Base-by-base conservation (phyloP, 2,329 filamentous ascomycete species). In the Claviceps paspali region DNA sequence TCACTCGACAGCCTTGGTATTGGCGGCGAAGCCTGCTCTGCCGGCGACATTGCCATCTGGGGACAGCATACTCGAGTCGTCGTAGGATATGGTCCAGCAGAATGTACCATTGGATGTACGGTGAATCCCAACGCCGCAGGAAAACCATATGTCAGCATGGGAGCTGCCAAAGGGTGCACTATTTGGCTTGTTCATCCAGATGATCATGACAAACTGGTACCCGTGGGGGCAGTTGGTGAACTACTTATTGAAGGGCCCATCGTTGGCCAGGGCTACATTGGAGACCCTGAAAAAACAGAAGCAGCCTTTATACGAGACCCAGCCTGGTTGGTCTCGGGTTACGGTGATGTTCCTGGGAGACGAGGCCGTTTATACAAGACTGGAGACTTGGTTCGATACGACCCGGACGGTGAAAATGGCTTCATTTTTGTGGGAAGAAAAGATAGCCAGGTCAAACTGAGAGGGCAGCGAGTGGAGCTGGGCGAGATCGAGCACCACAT, bases 391-490 rank as follows among this genome's bases (percentile, higher is more conserved):
- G 64, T 54, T 3, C 52, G 52, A 26, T 64, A 64, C 22, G 48
- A 59, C 23, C 48, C 49, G 2, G 44, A 49, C 21, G 47, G 36
- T 8, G 34, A 36, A 23, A 28, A 46, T 2, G 47, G 49, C 17
- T 47, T 69, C 7, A 43, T 57, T 1, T 67, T 63, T 38, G 47
- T 67, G 33, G 68, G 67, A 33, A 57, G 69, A 28, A 67, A 67
- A 43, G 70, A 74, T 43, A 58, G 58, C 1, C 69, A 73, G 48
- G 61, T 73, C 36, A 74, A 74, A 47, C 49, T 75, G 10, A 58
- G 62, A 19, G 74, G 74, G 26, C 72, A 63, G 39, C 51, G 68
- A 33, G 55, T 70, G 38, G 74, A 67, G 50, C 56, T 67, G 1
- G 45, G 38, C 9, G 48, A 50, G 4, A 40, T 50, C n/a, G 48